These are phyloP conservation scores for Davidsoniella eucalypti DNA, from an alignment of 2,329 filamentous ascomycete species.

Conservation along the genomic window DNA sequence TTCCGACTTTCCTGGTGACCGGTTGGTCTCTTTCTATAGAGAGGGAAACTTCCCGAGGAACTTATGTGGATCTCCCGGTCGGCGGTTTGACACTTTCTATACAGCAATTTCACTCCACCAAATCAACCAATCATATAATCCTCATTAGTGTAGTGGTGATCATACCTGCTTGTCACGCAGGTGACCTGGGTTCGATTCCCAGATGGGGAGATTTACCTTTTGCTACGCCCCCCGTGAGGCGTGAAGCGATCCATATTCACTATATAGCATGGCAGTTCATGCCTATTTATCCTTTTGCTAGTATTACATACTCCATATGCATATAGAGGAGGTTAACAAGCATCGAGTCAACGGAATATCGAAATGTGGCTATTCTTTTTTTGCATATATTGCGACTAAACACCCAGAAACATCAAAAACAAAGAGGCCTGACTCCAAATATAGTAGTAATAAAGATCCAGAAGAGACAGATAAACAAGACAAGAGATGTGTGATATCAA, in stretches of 20 bases:
- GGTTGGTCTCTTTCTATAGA: too few relatives aligned
- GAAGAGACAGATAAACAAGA: constrained; percentile 3
- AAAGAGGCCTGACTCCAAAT: not conserved
- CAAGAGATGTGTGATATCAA: constrained; percentile 12
- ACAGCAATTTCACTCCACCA: too few relatives aligned
- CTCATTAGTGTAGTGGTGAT: not conserved
- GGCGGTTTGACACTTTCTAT: too few relatives aligned
- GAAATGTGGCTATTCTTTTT: not conserved
- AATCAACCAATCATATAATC: too few relatives aligned
- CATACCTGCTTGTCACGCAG: constrained; percentile 12
- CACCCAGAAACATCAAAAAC: not conserved
- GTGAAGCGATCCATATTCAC: not conserved
- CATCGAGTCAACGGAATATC: too few relatives aligned
- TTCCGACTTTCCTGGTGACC: too few relatives aligned
- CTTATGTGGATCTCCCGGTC: too few relatives aligned
- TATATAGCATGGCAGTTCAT: too few relatives aligned
- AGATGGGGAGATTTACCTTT: constrained; percentile 8
- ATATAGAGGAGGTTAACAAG: too few relatives aligned
- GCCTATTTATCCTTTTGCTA: too few relatives aligned
- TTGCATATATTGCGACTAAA: not conserved
- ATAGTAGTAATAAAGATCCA: constrained; percentile 6
- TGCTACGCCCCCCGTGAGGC: not conserved
- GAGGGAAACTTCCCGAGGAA: too few relatives aligned
- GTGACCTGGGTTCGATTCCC: constrained; percentile 12
- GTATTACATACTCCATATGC: too few relatives aligned